Evolutionary conservation across 1,284 basidiomycete genomes (phyloP), one percentile per base, ranked within the genome.

Genomic region (Flammula alnicola): DNA sequence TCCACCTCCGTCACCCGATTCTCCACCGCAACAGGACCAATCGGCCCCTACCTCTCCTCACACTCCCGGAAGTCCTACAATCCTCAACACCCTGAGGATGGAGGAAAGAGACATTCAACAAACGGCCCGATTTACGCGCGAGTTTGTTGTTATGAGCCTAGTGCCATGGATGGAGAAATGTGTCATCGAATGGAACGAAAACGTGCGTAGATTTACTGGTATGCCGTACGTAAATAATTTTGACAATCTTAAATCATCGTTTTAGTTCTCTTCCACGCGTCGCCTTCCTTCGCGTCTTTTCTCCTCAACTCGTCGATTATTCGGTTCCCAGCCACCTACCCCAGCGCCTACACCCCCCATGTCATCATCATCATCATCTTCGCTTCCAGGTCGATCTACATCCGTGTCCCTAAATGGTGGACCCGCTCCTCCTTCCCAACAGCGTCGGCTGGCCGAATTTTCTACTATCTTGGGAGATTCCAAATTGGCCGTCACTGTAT

Each of bases 81-180:
- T 40, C 5, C 57, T 74, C n/a, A 78, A 79, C 56, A 76, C 76
- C 2, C 61, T 88, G 30, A 75, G 74, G 30, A 71, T 97, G 65
- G 78, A 77, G 5, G 84, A 91, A 51, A 77, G 79, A 38, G 95
- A 98, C 67, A 89, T 95, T 8, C 82, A 89, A 52, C 81, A 86
- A 52, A 83, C 91, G 19, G 86, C 86, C 0, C 81, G 84, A 35
- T 94, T 98, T 58, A 81, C 94, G 5, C 82, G 95, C 36, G 96
- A 98, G 66, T 88, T 98, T 58, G 81, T 94, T 2, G 86, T 89
- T 3, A 93, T 94, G 82, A 95, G 90, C 60, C 73, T 99, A 27
- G 72, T 98, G 3, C 96, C 96, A 0, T 98, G 91, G 88, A 95
- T 99, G 92, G 96, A 99, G 72, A 90, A 90, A 58, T 88, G 86